Conservation (phyloP, 768 basidiomycete genomes). For the Rhizopogon vinicolor region DNA sequence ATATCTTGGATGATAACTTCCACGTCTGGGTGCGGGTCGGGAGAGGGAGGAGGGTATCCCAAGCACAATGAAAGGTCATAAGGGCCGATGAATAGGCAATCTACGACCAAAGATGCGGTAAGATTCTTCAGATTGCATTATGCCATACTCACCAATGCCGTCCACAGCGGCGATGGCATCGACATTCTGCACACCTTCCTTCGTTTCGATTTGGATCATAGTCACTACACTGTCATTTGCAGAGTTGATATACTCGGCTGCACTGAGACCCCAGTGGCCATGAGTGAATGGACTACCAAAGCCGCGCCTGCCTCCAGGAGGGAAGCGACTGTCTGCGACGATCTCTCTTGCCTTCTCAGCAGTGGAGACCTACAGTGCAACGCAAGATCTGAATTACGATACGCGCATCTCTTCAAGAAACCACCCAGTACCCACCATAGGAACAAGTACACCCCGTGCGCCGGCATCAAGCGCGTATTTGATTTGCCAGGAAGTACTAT, state of each 20-base stretch:
- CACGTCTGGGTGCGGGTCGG: conserved; percentile 60
- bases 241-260: conserved; percentile 44
- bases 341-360: conserved; percentile 53
- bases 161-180: conserved; percentile 56
- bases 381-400: not conserved
- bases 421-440: conserved; percentile 50
- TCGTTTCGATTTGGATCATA: conserved; percentile 66
- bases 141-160: conserved; percentile 45
- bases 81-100: conserved; percentile 60
- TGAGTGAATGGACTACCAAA: conserved; percentile 65
- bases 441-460: conserved; percentile 59
- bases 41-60: conserved; percentile 56
- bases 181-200: conserved; percentile 54
- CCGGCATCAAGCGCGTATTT: conserved; percentile 69
- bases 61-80: conserved; percentile 63
- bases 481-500: conserved; percentile 64
- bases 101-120: conserved; percentile 16
- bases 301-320: conserved; percentile 57
- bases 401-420: not conserved
- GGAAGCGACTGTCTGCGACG: conserved; percentile 55
- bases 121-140: not conserved
- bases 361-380: conserved; percentile 43
- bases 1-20: conserved; percentile 56
- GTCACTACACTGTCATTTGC: conserved; percentile 55
- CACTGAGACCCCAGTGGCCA: conserved; percentile 47